Evolutionary conservation across 768 basidiomycete genomes (phyloP).

Genomic region (Cystobasidiopsis lactophilus): DNA sequence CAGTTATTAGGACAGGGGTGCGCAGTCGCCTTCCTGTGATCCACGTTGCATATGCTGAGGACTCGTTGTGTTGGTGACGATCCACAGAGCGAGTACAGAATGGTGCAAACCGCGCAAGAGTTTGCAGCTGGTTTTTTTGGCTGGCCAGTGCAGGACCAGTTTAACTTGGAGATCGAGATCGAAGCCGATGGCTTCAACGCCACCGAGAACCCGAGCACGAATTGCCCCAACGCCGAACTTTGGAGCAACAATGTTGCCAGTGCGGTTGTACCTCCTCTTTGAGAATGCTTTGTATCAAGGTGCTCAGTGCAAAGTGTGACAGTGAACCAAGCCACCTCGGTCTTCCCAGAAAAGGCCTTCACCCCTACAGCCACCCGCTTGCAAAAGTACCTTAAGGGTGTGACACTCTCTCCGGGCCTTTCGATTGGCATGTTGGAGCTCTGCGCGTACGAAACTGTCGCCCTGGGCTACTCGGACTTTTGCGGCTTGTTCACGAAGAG

Average conservation of each 20-base stretch:
- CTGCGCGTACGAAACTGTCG: constrained; percentile 24
- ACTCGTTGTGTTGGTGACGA: too few relatives aligned
- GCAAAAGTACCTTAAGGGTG: constrained; percentile 11
- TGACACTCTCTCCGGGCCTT: constrained; percentile 20
- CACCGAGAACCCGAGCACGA: too few relatives aligned
- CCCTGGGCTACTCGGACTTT: constrained; percentile 23
- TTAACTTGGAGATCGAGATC: constrained; percentile 22
- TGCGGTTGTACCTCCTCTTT: too few relatives aligned
- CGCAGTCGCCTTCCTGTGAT: too few relatives aligned
- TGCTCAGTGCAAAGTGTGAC: too few relatives aligned
- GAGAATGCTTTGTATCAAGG: too few relatives aligned
- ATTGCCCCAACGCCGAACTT: too few relatives aligned
- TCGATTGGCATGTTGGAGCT: constrained; percentile 23
- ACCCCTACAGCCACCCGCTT: background rate
- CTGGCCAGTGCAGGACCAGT: constrained; percentile 5
- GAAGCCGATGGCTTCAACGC: constrained; percentile 22
- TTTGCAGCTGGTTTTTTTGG: constrained; percentile 35
- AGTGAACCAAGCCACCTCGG: background rate
- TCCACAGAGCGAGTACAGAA: too few relatives aligned
- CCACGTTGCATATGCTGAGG: too few relatives aligned
- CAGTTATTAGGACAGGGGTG: constrained; percentile 36
- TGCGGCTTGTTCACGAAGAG: constrained; percentile 25
- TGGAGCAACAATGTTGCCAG: too few relatives aligned
- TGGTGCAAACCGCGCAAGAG: constrained; percentile 35
- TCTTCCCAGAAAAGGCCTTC: background rate